Evolutionary conservation across 2,329 filamentous ascomycete species (phyloP), one percentile per base, ranked within the genome.

Genomic region (Penicillium sp.): DNA sequence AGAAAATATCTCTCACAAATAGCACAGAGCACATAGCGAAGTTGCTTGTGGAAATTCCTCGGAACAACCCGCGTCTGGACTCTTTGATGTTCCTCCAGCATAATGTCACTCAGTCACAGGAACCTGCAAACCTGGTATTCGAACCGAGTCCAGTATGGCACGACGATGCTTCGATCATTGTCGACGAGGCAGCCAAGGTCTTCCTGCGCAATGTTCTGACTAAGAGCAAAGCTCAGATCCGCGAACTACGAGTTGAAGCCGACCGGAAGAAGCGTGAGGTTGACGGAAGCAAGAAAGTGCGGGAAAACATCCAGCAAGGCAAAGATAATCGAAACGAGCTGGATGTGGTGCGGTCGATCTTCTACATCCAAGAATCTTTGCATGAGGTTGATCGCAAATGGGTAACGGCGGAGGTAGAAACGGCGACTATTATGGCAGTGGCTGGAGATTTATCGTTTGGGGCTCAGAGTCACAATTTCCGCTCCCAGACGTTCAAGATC

Each of bases 401-500:
- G 53, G 78, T 97, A 39, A 94, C 89, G 2, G 91, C 91, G 34
- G 94, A 97, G 72, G 88, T 97, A 14, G 94, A 99, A 74, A 92
- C 92, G 8, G 88, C 89, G 1, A 96, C 92, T 2, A 96, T 99
- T 68, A 93, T 91, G n/a, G 80, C 86, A 9, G 89, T 86, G 0
- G 93, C 97, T 2, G 94, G 94, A 34, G 94, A 99, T 70, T 83
- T 99, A 51, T 96, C 92, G 2, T 79, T 96, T 18, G 93, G 93
- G 16, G 92, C 92, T 10, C 91, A 91, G 71, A 96, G 92, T 67
- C 94, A 99, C 78, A 94, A 96, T 68, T 99, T 99, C 82, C 96
- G 96, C 75, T 86, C 90, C n/a, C 91, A 97, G 69, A 97, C 94
- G 0, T 99, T 97, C 81, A 97, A 97, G 73, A 96, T 99, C 57